These are phyloP conservation scores for Solanum pinnatisectum DNA, from an alignment of 257 asterid genomes.

Conservation along the genomic window DNA sequence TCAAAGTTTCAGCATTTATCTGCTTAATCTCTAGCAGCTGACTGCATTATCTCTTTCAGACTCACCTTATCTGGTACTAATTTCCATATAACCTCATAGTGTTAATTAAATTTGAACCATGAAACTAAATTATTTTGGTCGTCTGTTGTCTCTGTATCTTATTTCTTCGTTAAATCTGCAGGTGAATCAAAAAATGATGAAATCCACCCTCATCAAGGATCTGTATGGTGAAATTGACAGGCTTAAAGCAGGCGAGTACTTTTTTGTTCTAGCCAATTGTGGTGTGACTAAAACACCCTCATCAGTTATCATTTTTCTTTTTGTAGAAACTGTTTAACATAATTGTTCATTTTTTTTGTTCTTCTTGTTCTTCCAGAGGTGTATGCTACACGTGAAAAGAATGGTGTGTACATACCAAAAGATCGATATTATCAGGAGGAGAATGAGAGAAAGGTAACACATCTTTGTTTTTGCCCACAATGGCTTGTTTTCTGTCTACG, in stretches of 20 bases:
- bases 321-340: neutral
- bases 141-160: neutral
- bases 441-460: conserved; percentile 28
- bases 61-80: neutral
- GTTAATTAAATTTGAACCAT: neutral
- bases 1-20: neutral
- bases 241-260: neutral
- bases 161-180: conserved; percentile 5
- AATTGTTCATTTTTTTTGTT: neutral
- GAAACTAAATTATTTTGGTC: neutral
- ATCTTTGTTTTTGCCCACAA: neutral
- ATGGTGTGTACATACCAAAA: neutral
- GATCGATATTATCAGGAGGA: conserved; percentile 79
- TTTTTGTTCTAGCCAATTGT: neutral
- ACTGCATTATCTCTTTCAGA: neutral
- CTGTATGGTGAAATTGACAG: neutral
- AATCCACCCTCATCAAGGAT: neutral
- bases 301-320: neutral
- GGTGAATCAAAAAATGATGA: conserved; percentile 82
- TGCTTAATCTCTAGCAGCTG: neutral
- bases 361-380: neutral
- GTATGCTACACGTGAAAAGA: neutral
- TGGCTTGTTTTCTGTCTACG: neutral
- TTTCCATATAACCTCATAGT: neutral
- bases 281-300: neutral